Evolutionary conservation across 2,329 filamentous ascomycete species (phyloP), one percentile per base, ranked within the genome.

Genomic region (Pseudocercospora cruenta): DNA sequence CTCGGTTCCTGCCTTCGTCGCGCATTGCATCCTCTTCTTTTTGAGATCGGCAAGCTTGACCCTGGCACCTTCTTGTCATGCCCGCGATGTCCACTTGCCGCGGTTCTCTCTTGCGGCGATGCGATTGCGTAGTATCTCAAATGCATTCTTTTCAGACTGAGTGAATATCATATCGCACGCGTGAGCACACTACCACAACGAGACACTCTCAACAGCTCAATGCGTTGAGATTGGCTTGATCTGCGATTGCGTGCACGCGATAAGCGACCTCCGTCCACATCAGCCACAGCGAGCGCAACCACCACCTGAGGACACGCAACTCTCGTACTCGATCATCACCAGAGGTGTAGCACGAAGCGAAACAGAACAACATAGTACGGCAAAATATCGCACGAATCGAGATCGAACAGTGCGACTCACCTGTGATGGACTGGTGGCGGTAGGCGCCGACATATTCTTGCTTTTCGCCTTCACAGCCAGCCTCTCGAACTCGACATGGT

Each of bases 401-500:
- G 4, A 51, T 19, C 22, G 9, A 0, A 33, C 26, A 33, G 22
- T 55, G 51, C 51, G 51, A 51, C 8, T 54, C 49, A 12, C 31
- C 19, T 45, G 66, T 58, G 9, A 67, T 67, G 66, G 66, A 31
- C 28, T 26, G 43, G 22, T 28, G 26, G 33, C 58, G 58, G 58
- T 60, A 60, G 58, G 16, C 21, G 36, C 58, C 33, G 21, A 60
- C 33, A 51, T 19, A 16, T 51, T 26, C 24, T 51, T 24, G 19
- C 47, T 51, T 51, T 14, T 26, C 47, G 19, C 47, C 12, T 22
- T 24, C 12, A 39, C 9, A 28, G 31, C 57, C 22, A 59, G 16
- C 19, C 21, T 62, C 6, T 36, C 33, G 45, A 24, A 24, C 9
- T 7, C 57, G 65, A 39, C 28, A 76, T 75, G 74, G 70, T 65